Evolutionary conservation across 2,329 filamentous ascomycete genomes (phyloP).

Genomic region (Aspergillus thermomutatus): DNA sequence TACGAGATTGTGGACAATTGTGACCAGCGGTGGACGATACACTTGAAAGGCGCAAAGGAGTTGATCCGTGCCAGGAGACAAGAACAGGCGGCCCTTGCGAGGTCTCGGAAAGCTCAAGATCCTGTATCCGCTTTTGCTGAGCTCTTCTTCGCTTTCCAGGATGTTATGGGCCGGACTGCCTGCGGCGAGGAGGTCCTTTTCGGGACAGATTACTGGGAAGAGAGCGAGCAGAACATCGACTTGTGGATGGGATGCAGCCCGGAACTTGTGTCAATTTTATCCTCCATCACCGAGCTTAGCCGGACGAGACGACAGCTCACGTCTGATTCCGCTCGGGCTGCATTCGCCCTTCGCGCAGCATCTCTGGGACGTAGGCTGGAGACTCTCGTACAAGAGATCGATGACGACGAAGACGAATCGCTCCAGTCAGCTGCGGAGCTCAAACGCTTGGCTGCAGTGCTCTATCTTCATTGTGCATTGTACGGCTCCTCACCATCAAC

Average conservation of each 20-base stretch:
- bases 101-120: slow-evolving; percentile 13
- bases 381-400: slow-evolving; percentile 32
- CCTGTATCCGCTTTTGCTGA: slow-evolving; percentile 40
- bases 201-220: slow-evolving; percentile 47
- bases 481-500: slow-evolving; percentile 43
- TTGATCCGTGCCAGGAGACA: slow-evolving; percentile 41
- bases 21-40: slow-evolving; percentile 47
- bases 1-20: slow-evolving; percentile 46
- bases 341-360: slow-evolving; percentile 32
- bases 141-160: slow-evolving; percentile 51
- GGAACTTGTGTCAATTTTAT: slow-evolving; percentile 45
- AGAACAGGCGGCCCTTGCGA: slow-evolving; percentile 9
- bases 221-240: slow-evolving; percentile 38
- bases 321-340: slow-evolving; percentile 20
- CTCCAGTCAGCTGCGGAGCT: slow-evolving; percentile 40
- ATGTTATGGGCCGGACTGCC: slow-evolving; percentile 51
- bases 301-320: slow-evolving; percentile 28
- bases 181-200: slow-evolving; percentile 48
- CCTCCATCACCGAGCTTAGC: slow-evolving; percentile 48
- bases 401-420: slow-evolving; percentile 28
- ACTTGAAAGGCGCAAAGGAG: slow-evolving; percentile 47
- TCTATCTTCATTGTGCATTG: slow-evolving; percentile 48
- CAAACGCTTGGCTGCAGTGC: slow-evolving; percentile 42
- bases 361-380: slow-evolving; percentile 34
- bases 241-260: slow-evolving; percentile 51